Percentiles rank a stretch among this genome's conserved stretches.
Conservation (phyloP, 225 moss, liverwort and hornwort species). For the Asterella californica region DNA sequence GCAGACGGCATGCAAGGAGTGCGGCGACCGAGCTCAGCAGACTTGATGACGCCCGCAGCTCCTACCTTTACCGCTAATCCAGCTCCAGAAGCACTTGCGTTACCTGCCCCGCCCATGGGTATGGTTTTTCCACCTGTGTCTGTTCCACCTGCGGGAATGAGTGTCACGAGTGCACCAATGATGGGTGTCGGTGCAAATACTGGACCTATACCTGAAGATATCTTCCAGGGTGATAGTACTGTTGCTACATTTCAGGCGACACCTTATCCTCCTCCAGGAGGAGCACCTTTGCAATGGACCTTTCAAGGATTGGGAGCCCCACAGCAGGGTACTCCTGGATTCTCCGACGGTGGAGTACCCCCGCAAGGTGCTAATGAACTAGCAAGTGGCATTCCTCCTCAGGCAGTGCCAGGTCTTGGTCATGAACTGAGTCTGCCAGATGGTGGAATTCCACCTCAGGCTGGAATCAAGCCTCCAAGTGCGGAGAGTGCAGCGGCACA, state of each 20-base stretch:
- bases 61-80: conserved; percentile 21
- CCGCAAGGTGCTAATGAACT: conserved; percentile 43
- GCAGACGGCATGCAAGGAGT: conserved; percentile 72
- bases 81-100: conserved; percentile 22
- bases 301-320: conserved; percentile 34
- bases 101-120: conserved; percentile 16
- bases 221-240: conserved; percentile 61
- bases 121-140: neutral
- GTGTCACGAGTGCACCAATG: conserved; percentile 18
- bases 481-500: conserved; percentile 47
- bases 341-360: conserved; percentile 37
- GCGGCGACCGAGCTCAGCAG: conserved; percentile 38
- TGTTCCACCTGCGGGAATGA: neutral
- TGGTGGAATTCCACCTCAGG: conserved; percentile 76
- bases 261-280: conserved; percentile 24
- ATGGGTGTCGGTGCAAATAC: conserved; percentile 47
- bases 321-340: conserved; percentile 37
- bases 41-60: conserved; percentile 23
- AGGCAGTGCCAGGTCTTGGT: conserved; percentile 34
- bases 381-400: conserved; percentile 70
- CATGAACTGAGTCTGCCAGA: conserved; percentile 59
- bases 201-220: conserved; percentile 52
- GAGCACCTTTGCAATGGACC: conserved; percentile 48
- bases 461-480: conserved; percentile 28
- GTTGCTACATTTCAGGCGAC: conserved; percentile 38